These are phyloP conservation scores for Gleditsia sinensis DNA, from an alignment of 306 rosid genomes.

Conservation along the genomic window DNA sequence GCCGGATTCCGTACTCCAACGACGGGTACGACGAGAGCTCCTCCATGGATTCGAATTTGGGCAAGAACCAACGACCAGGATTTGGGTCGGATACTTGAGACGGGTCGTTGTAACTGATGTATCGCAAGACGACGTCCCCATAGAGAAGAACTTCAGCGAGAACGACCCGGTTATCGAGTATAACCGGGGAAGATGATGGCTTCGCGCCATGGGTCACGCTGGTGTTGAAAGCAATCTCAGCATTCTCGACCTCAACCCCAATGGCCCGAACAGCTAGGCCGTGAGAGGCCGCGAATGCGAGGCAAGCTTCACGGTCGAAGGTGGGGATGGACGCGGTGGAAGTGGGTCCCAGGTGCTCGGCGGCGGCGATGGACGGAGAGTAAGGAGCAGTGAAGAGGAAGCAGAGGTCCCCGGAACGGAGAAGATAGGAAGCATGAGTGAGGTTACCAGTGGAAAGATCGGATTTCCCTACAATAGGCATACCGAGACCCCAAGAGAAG, in stretches of 20 bases:
- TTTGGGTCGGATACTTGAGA: background rate
- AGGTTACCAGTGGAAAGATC: constrained; percentile 85
- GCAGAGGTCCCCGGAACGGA: constrained; percentile 81
- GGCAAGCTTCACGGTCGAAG: constrained; percentile 53
- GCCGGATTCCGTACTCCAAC: constrained; percentile 70
- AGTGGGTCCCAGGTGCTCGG: constrained; percentile 9
- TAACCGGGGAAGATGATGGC: constrained; percentile 45
- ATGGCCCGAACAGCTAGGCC: constrained; percentile 86
- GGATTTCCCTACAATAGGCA: constrained; percentile 76
- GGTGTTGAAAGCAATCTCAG: constrained; percentile 57
- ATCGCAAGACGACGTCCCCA: constrained; percentile 91
- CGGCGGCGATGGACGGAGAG: constrained; percentile 55
- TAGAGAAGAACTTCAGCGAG: constrained; percentile 73
- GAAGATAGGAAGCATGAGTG: constrained; percentile 81
- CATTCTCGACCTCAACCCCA: constrained; percentile 74
- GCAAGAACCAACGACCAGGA: constrained; percentile 58
- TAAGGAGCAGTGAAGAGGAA: constrained; percentile 94
- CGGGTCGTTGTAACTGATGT: constrained; percentile 56
- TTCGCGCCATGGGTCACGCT: constrained; percentile 69
- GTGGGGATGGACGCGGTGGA: constrained; percentile 64
- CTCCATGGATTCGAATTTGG: constrained; percentile 61
- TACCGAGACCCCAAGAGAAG: constrained; percentile 85
- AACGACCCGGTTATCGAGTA: constrained; percentile 48
- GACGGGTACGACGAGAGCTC: constrained; percentile 40
- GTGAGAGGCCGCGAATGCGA: constrained; percentile 61